These are phyloP conservation scores for Lactarius trivialis DNA, from an alignment of 768 basidiomycete species.

Conservation along the genomic window DNA sequence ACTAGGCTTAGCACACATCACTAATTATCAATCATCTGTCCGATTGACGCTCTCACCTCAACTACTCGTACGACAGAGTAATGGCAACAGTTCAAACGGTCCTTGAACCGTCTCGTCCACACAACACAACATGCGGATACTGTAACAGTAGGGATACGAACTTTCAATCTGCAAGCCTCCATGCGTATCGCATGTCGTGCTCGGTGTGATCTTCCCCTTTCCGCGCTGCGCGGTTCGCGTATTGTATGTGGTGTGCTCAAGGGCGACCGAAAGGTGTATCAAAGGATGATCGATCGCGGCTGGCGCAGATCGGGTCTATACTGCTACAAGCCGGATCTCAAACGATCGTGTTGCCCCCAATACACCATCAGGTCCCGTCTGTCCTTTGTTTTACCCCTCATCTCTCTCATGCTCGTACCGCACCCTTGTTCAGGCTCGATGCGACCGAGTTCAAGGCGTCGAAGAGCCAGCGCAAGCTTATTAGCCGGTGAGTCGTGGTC, in stretches of 20 bases:
- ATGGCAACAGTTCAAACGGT: neutral
- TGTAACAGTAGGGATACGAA: neutral
- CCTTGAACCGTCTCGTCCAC: slow-evolving; percentile 1
- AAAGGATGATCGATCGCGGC: slow-evolving; percentile 76
- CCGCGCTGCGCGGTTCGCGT: neutral
- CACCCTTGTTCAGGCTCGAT: slow-evolving; percentile 46
- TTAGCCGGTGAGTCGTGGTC: slow-evolving; percentile 48
- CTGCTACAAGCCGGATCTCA: slow-evolving; percentile 85
- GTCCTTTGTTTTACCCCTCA: no score
- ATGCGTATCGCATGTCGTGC: slow-evolving; percentile 19
- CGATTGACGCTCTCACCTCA: neutral
- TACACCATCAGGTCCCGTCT: slow-evolving; percentile 97
- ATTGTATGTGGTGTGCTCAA: neutral
- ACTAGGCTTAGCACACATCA: neutral
- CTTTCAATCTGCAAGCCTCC: slow-evolving; percentile 1
- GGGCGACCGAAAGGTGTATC: slow-evolving; percentile 50
- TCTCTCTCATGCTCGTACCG: no score
- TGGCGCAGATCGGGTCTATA: slow-evolving; percentile 81
- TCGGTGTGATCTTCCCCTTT: slow-evolving; percentile 6
- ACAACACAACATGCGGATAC: slow-evolving; percentile 15
- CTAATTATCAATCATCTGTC: neutral
- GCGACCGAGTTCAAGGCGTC: slow-evolving; percentile 59
- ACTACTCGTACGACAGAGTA: neutral
- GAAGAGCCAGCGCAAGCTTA: slow-evolving; percentile 65
- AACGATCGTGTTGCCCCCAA: slow-evolving; percentile 81